Base-by-base conservation (phyloP, 352 stramenopile genomes). In the Globisporangium carolinianum region DNA sequence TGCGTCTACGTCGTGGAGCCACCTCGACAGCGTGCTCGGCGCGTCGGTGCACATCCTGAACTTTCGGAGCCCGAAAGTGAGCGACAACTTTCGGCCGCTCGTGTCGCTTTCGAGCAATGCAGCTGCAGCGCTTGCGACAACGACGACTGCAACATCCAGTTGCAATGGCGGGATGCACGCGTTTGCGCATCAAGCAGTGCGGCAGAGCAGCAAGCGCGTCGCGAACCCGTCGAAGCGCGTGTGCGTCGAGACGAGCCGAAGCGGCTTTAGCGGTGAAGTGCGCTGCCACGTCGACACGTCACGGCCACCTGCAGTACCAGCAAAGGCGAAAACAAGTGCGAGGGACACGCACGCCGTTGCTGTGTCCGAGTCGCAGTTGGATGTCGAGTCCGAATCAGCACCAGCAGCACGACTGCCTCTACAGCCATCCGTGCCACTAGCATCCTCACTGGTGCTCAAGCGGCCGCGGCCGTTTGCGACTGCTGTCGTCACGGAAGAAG, bases 31-130 rank as follows among this genome's bases (percentile, higher is more conserved):
- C 15, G 69, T 90, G 4, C 71, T 92, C 18, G 79, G 82, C 0
- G 72, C 71, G 2, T 88, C 79, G 1, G 54, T 76, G 6, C 82
- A 92, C 53, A 90, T 92, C 52, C 66, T 90, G 5, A 84, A 90
- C 54, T 91, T 91, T 49, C 66, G 73, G 38, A 91, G 82, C 49
- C 79, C 82, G 3, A 92, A 92, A 60, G 78, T 92, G 35, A 90
- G 79, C 61, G 82, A 92, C 47, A 87, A 87, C 41, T 90, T 90
- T 49, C 72, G 68, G 17, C 75, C 82, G 12, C 60, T 90, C 6
- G 62, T 78, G 10, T 69, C 71, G 8, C 51, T 57, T n/a, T 18
- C 55, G 11, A 36, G 43, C 7, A 41, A 41, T 6, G 59, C 65
- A 9, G 15, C n/a, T 7, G 17, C 52, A 14, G 15, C 36, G 12